Evolutionary conservation across 2,329 filamentous ascomycete species (phyloP), one percentile per base, ranked within the genome.

Genomic region (Tympanopsis confertula): DNA sequence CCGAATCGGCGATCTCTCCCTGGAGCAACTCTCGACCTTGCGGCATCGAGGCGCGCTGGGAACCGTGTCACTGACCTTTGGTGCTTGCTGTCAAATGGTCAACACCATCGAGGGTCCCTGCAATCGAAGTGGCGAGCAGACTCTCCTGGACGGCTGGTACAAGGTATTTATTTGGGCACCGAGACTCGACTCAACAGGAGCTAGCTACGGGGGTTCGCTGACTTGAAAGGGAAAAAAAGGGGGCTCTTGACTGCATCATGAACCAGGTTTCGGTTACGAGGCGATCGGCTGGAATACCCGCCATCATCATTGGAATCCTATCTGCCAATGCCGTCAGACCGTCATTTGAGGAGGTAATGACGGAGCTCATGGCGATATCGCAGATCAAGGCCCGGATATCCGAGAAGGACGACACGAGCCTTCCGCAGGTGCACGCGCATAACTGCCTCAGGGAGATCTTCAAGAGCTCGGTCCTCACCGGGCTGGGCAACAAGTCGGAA

Each of bases 381-480:
- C 57, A 65, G 18, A 56, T 62, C 17, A 66, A 72, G 36, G 71
- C 71, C 3, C 59, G 54, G 7, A 63, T 70, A 30, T 65, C 68
- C 0, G 68, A 74, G 41, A 75, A 71, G 1, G 75, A 80, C 41
- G 74, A 70, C 20, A 71, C 71, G 2, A 80, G 82, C 29, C 62
- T 96, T 4, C 82, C 87, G 1, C 89, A 98, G 57, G 91, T 98
- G 0, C 91, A 98, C 56, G 87, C 91, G 0, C 72, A 94, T 52
- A 98, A 98, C 54, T 94, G 85, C 42, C 64, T 98, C 40, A 91
- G 91, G 52, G 87, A 94, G 45, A 80, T 94, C 2, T 91, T 95
- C 57, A 89, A 85, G 40, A 87, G 81, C 46, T 86, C 86, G 0
- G 74, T 77, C 36, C 67, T 96, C 14, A 69, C 7, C 22, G n/a